Evolutionary conservation across 2,329 filamentous ascomycete genomes (phyloP), one percentile per base, ranked within the genome.

Genomic region (Chrysosporium queenslandicum): DNA sequence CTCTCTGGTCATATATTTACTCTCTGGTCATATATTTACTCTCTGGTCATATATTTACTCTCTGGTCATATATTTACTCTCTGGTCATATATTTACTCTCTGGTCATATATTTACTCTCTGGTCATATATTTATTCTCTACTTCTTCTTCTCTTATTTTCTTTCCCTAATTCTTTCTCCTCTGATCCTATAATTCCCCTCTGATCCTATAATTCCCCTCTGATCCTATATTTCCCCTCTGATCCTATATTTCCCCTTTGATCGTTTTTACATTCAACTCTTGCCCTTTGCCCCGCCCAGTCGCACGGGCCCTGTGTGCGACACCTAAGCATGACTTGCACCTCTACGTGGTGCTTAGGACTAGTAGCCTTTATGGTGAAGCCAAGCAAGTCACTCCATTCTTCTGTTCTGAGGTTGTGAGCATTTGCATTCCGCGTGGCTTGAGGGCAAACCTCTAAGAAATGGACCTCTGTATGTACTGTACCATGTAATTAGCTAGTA

Each of bases 291-390:
- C 37, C 21, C 11, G 23, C 40, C 40, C 14, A 42, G 40, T 42
- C 23, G 40, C 23, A 42, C 40, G 40, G 40, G 40, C 23, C 40
- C 40, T 42, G 40, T 42, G 40, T 42, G 23, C 40, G 23, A 42
- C 23, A 27, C 46, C 46, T 48, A 48, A 39, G 46, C 46, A 27
- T 37, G 46, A 39, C 46, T 48, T 48, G 46, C 34, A 48, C 46
- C 46, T 48, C 46, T 48, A 41, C 37, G 47, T 42, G 47, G 47
- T 50, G 47, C 40, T 43, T 50, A 50, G 47, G 47, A 50, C 37
- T 50, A 50, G 47, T 50, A 50, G 20, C 47, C 47, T 50, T 41
- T 20, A 42, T 29, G 47, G 47, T 34, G 47, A 50, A 50, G 40
- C 47, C 37, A 50, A 50, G 47, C 47, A 50, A 43, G 47, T 36